Base-by-base conservation (phyloP, 2,329 filamentous ascomycete species). In the Talaromyces marneffei region DNA sequence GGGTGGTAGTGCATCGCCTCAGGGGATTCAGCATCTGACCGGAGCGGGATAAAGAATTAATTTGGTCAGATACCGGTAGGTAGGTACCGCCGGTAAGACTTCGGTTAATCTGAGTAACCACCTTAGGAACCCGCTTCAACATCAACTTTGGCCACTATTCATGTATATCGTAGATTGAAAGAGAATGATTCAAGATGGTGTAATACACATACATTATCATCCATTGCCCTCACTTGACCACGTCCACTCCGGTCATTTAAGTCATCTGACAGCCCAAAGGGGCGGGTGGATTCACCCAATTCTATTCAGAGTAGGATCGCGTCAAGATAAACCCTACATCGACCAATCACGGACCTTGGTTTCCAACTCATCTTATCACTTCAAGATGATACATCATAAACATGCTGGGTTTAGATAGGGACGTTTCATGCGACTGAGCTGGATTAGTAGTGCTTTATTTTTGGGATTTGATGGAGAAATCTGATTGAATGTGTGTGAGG, bases 251-350 rank as follows among this genome's bases (percentile, higher is more conserved):
- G 25, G 12, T 20, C 29, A 16, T 33, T 10, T 12, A 14, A 58
- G 56, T 58, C 40, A 42, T 37, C 56, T 33, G 56, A 37, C 39
- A 57, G 39, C 39, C 25, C 33, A 57, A 44, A 20, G 18, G 53
- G 54, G 39, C 27, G 10, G n/a, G 56, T 57, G 37, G 42, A 39
- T 58, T 35, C n/a, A 14, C 39, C 14, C 27, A n/a, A 29, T 50
- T 50, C 29, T 16, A 39, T 35, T n/a, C 44, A 58, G 56, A 48
- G 56, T 58, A 58, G 56, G 56, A 58, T 58, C 56, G 56, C 56
- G 40, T 58, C 42, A 14, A 39, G 23, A 50, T 40, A 58, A 50
- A 58, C 27, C 27, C 23, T 18, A 16, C 27, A 10, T 23, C 33
- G 16, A 25, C 56, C 42, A 58, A 58, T 58, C 56, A 58, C 29